phyloP scores from a whole-genome alignment of 495 filamentous ascomycete species.

The Tuber umbilicatum region DNA sequence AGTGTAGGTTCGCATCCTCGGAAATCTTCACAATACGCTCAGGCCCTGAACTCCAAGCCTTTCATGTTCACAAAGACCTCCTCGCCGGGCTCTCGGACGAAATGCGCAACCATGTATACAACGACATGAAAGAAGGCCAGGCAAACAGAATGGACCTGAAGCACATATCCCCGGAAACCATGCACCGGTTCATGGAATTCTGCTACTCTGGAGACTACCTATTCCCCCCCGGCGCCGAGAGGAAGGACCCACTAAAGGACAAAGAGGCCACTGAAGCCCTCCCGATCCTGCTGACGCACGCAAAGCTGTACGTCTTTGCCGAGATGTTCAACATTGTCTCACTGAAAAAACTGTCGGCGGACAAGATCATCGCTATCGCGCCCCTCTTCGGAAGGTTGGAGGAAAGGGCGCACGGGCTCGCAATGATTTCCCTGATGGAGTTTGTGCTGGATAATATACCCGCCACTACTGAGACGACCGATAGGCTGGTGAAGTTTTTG shows the following conservation, averaged over 20 bases:
- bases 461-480: background rate
- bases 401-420: background rate
- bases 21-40: constrained; percentile 20
- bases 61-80: constrained; percentile 20
- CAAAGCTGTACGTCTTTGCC: constrained; percentile 19
- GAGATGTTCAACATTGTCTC: constrained; percentile 23
- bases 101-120: constrained; percentile 18
- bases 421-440: constrained; percentile 6
- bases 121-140: constrained; percentile 21
- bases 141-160: constrained; percentile 15
- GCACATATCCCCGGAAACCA: constrained; percentile 19
- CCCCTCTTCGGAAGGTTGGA: background rate
- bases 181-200: constrained; percentile 22
- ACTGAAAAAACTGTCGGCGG: constrained; percentile 8
- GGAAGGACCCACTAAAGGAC: background rate
- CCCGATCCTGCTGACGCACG: constrained; percentile 4
- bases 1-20: constrained; percentile 13
- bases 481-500: constrained; percentile 13
- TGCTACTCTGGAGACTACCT: constrained; percentile 24
- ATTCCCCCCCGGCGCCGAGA: background rate
- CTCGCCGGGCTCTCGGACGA: constrained; percentile 16
- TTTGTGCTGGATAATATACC: constrained; percentile 14
- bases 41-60: constrained; percentile 13
- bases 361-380: background rate
- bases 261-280: background rate